phyloP scores from a whole-genome alignment of 2,329 filamentous ascomycete genomes.

The Pestalotiopsis fici region DNA sequence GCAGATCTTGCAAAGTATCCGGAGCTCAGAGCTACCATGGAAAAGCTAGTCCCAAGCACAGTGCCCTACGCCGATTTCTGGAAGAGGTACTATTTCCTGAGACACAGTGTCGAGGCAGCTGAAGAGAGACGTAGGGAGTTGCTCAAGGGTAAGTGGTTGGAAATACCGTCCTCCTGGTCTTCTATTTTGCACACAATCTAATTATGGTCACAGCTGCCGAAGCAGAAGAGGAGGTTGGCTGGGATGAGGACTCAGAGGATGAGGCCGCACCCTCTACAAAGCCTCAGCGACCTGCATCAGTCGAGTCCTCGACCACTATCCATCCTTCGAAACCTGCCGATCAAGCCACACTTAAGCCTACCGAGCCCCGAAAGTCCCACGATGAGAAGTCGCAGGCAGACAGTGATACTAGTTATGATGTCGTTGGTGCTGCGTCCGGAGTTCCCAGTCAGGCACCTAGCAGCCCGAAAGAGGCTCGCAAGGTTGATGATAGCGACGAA shows the following conservation, averaged over 20 bases:
- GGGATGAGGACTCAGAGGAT: conserved; percentile 70
- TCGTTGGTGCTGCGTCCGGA: conserved; percentile 79
- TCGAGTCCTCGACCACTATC: conserved; percentile 61
- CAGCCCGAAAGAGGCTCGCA: conserved; percentile 60
- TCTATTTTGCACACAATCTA: conserved; percentile 35
- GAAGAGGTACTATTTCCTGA: conserved; percentile 92
- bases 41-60: conserved; percentile 89
- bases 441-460: conserved; percentile 75
- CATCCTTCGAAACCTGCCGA: conserved; percentile 45
- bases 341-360: conserved; percentile 56
- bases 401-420: conserved; percentile 94
- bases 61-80: conserved; percentile 92
- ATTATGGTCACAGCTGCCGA: conserved; percentile 55
- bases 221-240: conserved; percentile 70
- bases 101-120: conserved; percentile 90
- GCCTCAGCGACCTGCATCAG: conserved; percentile 42
- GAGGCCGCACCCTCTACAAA: conserved; percentile 44
- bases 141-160: conserved; percentile 72
- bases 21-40: conserved; percentile 87
- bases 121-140: conserved; percentile 87
- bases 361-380: conserved; percentile 72
- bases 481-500: conserved; percentile 66
- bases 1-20: conserved; percentile 82
- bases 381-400: conserved; percentile 89
- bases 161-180: conserved; percentile 9